Evolutionary conservation across 1,284 basidiomycete genomes (phyloP).

Genomic region (Trichosporon sp.): DNA sequence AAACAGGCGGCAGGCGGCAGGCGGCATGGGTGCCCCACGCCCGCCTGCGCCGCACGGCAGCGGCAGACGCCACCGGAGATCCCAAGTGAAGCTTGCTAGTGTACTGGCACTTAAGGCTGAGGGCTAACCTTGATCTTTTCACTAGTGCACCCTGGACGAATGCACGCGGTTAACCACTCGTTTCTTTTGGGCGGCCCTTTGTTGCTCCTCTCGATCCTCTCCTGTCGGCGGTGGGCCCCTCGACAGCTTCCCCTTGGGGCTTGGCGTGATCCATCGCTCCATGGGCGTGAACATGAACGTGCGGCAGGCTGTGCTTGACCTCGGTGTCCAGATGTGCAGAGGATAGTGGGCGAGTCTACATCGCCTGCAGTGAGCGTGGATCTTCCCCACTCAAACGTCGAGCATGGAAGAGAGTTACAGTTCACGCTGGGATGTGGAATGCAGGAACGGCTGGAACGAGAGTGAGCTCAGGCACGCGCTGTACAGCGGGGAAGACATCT

Average conservation of each 20-base stretch:
- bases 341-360: too few relatives aligned
- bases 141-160: not conserved
- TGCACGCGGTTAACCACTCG: not conserved
- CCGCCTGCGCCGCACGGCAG: too few relatives aligned
- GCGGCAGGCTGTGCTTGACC: not conserved
- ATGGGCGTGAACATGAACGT: not conserved
- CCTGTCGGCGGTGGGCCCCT: too few relatives aligned
- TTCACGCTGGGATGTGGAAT: constrained; percentile 2
- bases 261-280: not conserved
- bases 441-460: constrained; percentile 8
- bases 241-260: not conserved
- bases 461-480: not conserved
- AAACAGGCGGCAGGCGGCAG: too few relatives aligned
- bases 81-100: too few relatives aligned
- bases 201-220: too few relatives aligned
- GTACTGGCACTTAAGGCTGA: not conserved
- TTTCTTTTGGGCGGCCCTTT: too few relatives aligned
- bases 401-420: not conserved
- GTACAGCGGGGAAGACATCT: not conserved
- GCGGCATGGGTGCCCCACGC: not conserved
- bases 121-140: not conserved
- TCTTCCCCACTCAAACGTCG: not conserved
- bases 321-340: too few relatives aligned
- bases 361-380: too few relatives aligned
- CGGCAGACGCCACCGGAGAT: not conserved